A percentile compares a stretch with the other conserved stretches of the same genome.
These are phyloP conservation scores for Ceratocystis variospora DNA, from an alignment of 2,329 filamentous ascomycete species.

Conservation along the genomic window DNA sequence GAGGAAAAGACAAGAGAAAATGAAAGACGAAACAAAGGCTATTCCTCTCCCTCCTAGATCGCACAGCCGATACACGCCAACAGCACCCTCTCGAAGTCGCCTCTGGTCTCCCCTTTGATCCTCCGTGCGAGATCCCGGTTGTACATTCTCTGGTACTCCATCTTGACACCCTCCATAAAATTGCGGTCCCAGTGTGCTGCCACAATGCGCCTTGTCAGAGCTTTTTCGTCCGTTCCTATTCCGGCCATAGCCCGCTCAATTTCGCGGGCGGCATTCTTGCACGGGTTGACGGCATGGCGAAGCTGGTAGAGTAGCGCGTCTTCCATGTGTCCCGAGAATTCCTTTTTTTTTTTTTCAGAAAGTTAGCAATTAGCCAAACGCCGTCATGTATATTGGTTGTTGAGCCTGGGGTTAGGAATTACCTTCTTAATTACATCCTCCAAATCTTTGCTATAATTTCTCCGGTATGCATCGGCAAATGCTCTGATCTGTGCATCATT, in stretches of 20 bases:
- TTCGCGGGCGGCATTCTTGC: slow-evolving; percentile 65
- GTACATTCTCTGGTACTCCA: slow-evolving; percentile 60
- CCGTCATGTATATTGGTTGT: too few relatives aligned
- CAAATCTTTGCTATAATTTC: slow-evolving; percentile 56
- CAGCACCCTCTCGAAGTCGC: slow-evolving; percentile 67
- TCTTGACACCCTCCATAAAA: slow-evolving; percentile 63
- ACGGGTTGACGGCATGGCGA: slow-evolving; percentile 62
- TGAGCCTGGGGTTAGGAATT: slow-evolving; percentile 22
- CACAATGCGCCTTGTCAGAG: slow-evolving; percentile 65
- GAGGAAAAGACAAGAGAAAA: neutral
- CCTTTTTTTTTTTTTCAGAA: slow-evolving; percentile 41
- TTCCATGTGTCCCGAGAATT: slow-evolving; percentile 89
- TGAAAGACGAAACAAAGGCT: neutral
- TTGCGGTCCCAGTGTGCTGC: slow-evolving; percentile 69
- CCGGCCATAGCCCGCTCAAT: slow-evolving; percentile 85
- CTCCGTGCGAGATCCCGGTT: slow-evolving; percentile 51
- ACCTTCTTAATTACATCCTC: slow-evolving; percentile 60
- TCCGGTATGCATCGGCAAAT: slow-evolving; percentile 60
- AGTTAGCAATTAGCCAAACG: neutral
- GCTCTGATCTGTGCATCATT: slow-evolving; percentile 76
- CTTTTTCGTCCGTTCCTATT: slow-evolving; percentile 69
- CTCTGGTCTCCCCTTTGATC: slow-evolving; percentile 71
- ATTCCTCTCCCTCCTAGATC: slow-evolving; percentile 12
- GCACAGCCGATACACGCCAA: slow-evolving; percentile 48
- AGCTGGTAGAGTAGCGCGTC: slow-evolving; percentile 69